phyloP scores from a whole-genome alignment of 2,329 filamentous ascomycete species.

The Exophiala lecanii-corni region DNA sequence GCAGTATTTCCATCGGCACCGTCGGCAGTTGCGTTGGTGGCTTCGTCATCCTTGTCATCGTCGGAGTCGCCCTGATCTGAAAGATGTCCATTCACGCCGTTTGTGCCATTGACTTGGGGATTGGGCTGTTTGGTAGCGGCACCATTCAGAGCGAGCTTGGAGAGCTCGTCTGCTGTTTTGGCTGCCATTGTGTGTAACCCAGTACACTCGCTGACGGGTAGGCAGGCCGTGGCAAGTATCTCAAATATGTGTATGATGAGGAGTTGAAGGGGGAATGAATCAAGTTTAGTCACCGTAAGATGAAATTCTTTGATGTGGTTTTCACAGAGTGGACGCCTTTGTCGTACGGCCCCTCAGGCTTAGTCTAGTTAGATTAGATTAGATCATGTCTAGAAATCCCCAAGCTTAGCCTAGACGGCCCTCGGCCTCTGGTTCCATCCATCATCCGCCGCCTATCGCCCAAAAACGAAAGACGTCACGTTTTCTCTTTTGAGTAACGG shows the following conservation, averaged over 20 bases:
- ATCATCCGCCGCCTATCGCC: not conserved
- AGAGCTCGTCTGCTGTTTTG: conserved; percentile 26
- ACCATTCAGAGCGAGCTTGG: conserved; percentile 30
- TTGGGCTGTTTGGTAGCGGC: conserved; percentile 28
- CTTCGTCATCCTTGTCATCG: conserved; percentile 49
- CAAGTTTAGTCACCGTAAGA: not conserved
- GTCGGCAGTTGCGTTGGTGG: conserved; percentile 35
- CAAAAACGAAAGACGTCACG: not conserved
- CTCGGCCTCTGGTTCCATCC: too few species aligned
- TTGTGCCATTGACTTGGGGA: conserved; percentile 26
- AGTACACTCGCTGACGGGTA: not conserved
- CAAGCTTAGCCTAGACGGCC: too few species aligned
- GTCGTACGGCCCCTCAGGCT: too few species aligned
- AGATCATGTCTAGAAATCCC: not conserved
- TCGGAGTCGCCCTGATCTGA: conserved; percentile 51
- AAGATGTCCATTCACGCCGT: conserved; percentile 41
- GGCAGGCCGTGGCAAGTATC: not conserved
- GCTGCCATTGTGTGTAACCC: conserved; percentile 21
- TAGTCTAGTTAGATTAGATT: not conserved
- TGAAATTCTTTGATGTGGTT: not conserved
- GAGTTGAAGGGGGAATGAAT: not conserved
- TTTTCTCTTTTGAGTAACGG: not conserved
- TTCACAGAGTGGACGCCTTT: not conserved
- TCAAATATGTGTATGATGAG: not conserved
- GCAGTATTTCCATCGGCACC: conserved; percentile 31